Evolutionary conservation across 2,329 filamentous ascomycete genomes (phyloP), one percentile per base, ranked within the genome.

Genomic region (Ceratocystis huliohia): DNA sequence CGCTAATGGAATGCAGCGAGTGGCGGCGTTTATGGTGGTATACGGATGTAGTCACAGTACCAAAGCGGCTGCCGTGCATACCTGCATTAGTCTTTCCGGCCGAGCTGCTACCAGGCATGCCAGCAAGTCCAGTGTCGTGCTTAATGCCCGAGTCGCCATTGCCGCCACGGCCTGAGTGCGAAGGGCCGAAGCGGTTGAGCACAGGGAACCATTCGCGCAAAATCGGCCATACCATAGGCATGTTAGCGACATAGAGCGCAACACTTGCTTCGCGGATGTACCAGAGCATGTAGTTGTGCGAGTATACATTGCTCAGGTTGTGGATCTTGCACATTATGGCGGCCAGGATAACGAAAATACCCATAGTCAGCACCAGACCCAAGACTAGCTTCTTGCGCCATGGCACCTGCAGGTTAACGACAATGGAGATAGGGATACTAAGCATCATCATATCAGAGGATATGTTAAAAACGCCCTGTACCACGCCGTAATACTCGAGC

Each of bases 381-480:
- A 86, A 76, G 0, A 83, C 76, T 0, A 79, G 65, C 72, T 85
- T 86, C 70, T 82, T 79, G 71, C 78, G 81, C 1, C 75, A 50
- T 5, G 77, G 74, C 1, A 86, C 74, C 59, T 79, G 77, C 0
- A 83, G 78, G 30, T 77, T 77, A 10, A 81, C 69, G 30, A 86
- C 75, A 30, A 81, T 69, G 1, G 83, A 82, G 69, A 86, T 76
- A 0, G 83, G 82, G 22, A 86, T 79, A 2, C 77, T 71, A 33
- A 86, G 79, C 71, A 87, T 85, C 74, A 82, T 77, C 1, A 84
- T 46, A 69, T 86, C 84, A 30, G 82, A 84, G 1, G 80, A 79
- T 62, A 86, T 80, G 70, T 87, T 86, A 71, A 86, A 79, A 3
- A 78, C 76, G 1, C 81, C 79, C 67, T 85, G 83, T 17, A 81